Conservation (phyloP, 169 alveolate species). For the Plasmodium blacklocki region DNA sequence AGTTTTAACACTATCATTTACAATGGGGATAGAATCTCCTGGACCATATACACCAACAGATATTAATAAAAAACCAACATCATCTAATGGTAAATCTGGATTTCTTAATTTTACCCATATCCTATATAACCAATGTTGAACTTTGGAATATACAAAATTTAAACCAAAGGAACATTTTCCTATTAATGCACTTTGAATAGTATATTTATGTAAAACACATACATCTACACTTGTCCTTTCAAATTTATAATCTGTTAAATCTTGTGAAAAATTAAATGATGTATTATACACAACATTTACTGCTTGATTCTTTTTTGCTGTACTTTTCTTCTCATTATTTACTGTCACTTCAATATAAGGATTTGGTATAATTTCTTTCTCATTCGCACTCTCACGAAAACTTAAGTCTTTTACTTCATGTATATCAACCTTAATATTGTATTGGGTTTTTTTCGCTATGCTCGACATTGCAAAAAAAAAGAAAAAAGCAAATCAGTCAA, state of each 20-base stretch:
- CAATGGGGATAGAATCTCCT: slow-evolving; percentile 88
- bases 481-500: no score
- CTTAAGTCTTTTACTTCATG: slow-evolving; percentile 89
- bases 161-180: slow-evolving; percentile 89
- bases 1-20: slow-evolving; percentile 83
- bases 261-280: slow-evolving; percentile 86
- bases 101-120: slow-evolving; percentile 88
- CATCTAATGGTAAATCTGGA: slow-evolving; percentile 79
- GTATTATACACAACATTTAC: slow-evolving; percentile 87
- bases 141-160: slow-evolving; percentile 85
- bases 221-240: slow-evolving; percentile 86
- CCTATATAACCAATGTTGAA: slow-evolving; percentile 89
- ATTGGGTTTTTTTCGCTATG: slow-evolving; percentile 67
- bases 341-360: slow-evolving; percentile 83
- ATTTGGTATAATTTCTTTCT: slow-evolving; percentile 86
- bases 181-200: slow-evolving; percentile 86
- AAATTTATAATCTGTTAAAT: slow-evolving; percentile 84
- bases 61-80: slow-evolving; percentile 83
- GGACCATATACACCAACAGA: slow-evolving; percentile 91
- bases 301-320: slow-evolving; percentile 84
- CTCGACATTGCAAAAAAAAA: no score
- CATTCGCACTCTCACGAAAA: slow-evolving; percentile 86
- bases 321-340: slow-evolving; percentile 77
- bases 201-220: slow-evolving; percentile 86
- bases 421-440: slow-evolving; percentile 88